Base-by-base conservation (phyloP, 129 eudicot species). In the Lactuca saligna region DNA sequence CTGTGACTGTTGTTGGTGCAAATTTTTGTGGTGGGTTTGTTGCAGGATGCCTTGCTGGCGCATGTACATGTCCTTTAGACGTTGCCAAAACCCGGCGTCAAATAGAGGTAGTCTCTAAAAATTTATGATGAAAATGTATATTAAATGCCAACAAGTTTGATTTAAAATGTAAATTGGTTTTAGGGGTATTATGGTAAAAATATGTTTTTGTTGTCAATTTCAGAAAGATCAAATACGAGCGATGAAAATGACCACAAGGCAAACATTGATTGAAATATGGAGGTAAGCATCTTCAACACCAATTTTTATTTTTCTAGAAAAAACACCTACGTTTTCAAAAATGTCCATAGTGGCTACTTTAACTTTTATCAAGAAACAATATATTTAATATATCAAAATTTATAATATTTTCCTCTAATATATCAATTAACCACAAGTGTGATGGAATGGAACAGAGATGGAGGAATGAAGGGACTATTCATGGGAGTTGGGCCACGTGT, bases 21-120 rank as follows among this genome's bases (percentile, higher is more conserved):
- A 92, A 92, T 75, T 92, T 92, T 53, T 14, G 74, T 73, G 95
- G 88, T 37, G 98, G 96, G 54, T 82, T 88, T 77, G 84, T 84
- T 62, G 98, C 98, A 57, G 98, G 98, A 69, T 76, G 78, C 83
- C 86, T 92, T 74, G 96, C 98, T 17, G 95, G 88, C 54, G 86
- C 86, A 25, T 66, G 83, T 12, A 92, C 98, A 9, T 89, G 96
- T 77, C 98, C 98, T 61, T 79, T 92, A 34, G 98, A 92, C 44
- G 98, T 89, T 66, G 98, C 91, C 11, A 92, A 90, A 72, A 92
- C 98, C 38, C 80, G 98, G 3, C 84, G 90, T 61, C 98, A 92
- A 66, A 92, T 92, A 44, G 98, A 88, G 98, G 96, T 89, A 17
- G 14, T 2, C 8, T 8, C 29, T 25, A 25, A 25, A 25, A 25